Percentiles rank a stretch among this genome's conserved stretches.
Evolutionary conservation across 2,329 filamentous ascomycete species (phyloP).

Genomic region (Neopestalotiopsis rosae): DNA sequence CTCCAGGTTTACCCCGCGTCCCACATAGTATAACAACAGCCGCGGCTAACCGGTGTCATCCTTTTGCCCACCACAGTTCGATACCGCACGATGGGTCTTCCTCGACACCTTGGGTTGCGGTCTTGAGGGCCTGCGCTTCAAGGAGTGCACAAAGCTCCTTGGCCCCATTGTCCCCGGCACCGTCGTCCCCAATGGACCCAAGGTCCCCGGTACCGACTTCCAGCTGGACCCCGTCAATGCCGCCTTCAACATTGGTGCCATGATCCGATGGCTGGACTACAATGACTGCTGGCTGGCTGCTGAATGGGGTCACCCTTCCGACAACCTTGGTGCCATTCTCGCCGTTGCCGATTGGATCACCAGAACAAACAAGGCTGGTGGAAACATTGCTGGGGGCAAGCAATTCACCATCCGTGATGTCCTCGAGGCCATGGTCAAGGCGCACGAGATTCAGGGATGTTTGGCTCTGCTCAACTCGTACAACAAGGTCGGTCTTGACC

Average conservation of each 20-base stretch:
- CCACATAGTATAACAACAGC: conserved; percentile 19
- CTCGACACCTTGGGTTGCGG: conserved; percentile 97
- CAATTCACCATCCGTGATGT: conserved; percentile 89
- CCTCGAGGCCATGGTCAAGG: conserved; percentile 98
- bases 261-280: conserved; percentile 99
- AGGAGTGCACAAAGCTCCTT: conserved; percentile 93
- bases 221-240: conserved; percentile 94
- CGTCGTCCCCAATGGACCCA: conserved; percentile 87
- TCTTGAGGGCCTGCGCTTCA: conserved; percentile 92
- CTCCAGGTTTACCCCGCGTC: conserved; percentile 25
- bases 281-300: conserved; percentile 99
- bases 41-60: conserved; percentile 33
- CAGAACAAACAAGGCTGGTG: conserved; percentile 78
- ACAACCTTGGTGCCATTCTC: conserved; percentile 96
- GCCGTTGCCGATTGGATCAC: conserved; percentile 98
- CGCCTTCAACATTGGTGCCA: conserved; percentile 98
- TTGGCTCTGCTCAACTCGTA: conserved; percentile 96
- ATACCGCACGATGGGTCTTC: conserved; percentile 96
- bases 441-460: conserved; percentile 98
- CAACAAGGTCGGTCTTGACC: conserved; percentile 98
- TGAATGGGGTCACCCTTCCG: conserved; percentile 98
- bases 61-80: conserved; percentile 64
- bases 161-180: conserved; percentile 92
- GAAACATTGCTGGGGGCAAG: conserved; percentile 86
- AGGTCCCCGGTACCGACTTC: conserved; percentile 89